Percentiles rank a stretch among this genome's conserved stretches.
phyloP scores from a whole-genome alignment of 169 alveolate genomes.

The Theileria equi region DNA sequence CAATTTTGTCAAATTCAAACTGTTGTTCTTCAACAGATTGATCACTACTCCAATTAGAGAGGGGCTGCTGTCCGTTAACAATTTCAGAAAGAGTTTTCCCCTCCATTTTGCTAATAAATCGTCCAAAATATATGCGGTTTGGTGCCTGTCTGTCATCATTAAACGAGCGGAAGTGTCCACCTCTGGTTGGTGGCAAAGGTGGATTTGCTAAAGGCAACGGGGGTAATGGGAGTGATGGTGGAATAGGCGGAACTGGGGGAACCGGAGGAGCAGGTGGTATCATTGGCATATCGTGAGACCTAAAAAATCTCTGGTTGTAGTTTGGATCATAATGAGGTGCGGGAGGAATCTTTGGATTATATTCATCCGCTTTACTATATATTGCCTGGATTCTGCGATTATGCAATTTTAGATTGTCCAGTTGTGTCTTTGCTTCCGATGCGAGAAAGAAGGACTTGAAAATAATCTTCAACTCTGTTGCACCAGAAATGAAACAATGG shows the following conservation, averaged over 20 bases:
- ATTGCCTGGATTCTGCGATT: conserved; percentile 60
- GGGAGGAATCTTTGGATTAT: too few relatives aligned
- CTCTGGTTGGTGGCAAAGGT: background rate
- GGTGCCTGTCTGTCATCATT: background rate
- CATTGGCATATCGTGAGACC: too few relatives aligned
- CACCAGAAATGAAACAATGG: background rate
- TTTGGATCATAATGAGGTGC: too few relatives aligned
- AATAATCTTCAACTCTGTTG: conserved; percentile 38
- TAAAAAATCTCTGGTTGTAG: too few relatives aligned
- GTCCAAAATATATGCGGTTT: conserved; percentile 9
- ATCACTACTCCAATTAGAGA: conserved; percentile 30
- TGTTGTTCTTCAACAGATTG: conserved; percentile 47
- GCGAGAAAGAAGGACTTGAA: conserved; percentile 38
- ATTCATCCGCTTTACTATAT: conserved; percentile 3
- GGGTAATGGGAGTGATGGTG: conserved; percentile 15
- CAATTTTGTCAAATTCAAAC: conserved; percentile 21
- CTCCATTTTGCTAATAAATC: conserved; percentile 21
- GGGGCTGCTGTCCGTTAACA: background rate
- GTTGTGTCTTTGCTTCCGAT: conserved; percentile 27
- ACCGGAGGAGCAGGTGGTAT: too few relatives aligned
- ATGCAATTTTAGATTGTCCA: conserved; percentile 28
- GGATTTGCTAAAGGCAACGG: background rate
- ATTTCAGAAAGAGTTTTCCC: conserved; percentile 33
- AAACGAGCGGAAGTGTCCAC: background rate
- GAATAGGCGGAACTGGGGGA: too few relatives aligned